phyloP scores from a whole-genome alignment of 139 green algal species.

The Chlorella vulgaris region DNA sequence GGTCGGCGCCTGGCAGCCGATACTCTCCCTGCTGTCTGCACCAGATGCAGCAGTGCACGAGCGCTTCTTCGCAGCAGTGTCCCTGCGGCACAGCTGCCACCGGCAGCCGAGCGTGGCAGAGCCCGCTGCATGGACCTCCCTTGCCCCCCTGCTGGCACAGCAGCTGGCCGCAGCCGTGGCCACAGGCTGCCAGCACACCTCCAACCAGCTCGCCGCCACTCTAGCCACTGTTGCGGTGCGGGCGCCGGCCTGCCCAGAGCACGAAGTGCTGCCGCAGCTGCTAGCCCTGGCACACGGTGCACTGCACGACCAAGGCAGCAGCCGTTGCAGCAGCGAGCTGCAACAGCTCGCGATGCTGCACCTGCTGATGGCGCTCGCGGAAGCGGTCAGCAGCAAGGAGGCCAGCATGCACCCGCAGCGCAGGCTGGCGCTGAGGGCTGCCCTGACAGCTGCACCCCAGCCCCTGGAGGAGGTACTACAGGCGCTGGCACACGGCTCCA shows the following conservation, averaged over 20 bases:
- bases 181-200: slow-evolving; percentile 12
- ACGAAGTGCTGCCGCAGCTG: slow-evolving; percentile 39
- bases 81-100: not conserved
- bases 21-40: not conserved
- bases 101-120: not conserved
- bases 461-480: slow-evolving; percentile 16
- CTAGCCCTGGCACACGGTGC: slow-evolving; percentile 3
- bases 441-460: not conserved
- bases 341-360: slow-evolving; percentile 35
- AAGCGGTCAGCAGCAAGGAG: slow-evolving; percentile 1
- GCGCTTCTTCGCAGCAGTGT: slow-evolving; percentile 7
- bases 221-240: slow-evolving; percentile 41
- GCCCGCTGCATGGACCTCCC: not conserved
- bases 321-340: not conserved
- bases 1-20: not conserved
- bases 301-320: not conserved
- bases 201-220: slow-evolving; percentile 30
- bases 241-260: slow-evolving; percentile 11
- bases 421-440: slow-evolving; percentile 10
- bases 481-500: not conserved
- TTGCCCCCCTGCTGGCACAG: not conserved
- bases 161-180: not conserved
- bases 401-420: slow-evolving; percentile 37
- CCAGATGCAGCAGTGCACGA: not conserved
- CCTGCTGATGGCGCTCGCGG: slow-evolving; percentile 43